Evolutionary conservation across 371 early-diverging fungal species (phyloP), one percentile per base, ranked within the genome.

Genomic region (Actinomortierella wolfii): DNA sequence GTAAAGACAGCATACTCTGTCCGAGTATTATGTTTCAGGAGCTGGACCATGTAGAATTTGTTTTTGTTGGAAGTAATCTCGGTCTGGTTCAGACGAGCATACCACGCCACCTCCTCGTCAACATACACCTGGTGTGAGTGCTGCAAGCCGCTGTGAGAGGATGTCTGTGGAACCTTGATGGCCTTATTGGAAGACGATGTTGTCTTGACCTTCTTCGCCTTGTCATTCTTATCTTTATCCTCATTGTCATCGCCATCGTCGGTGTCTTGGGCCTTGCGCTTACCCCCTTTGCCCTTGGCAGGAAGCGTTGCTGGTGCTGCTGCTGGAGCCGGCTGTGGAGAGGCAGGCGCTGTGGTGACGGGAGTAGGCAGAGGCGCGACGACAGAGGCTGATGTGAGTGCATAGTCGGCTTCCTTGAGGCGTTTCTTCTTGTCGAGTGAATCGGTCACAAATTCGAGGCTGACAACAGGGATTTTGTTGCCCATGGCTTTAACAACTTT

Each of bases 31-130:
- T 77, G 67, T 21, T 74, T 54, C 14, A 87, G 63, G 17, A 88
- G 69, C 61, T 88, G 88, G 57, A 87, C 77, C 54, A 84, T 49
- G 64, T 83, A 88, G 53, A 86, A 88, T 67, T 88, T 88, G 80
- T 88, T 88, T 78, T 83, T 86, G 76, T 88, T 88, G 24, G 39
- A 54, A n/a, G 59, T 57, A 55, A 88, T 83, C 50, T 88, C 76
- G 28, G 88, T 87, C 58, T 86, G 86, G 63, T 87, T 88, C 57
- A 88, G 66, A 63, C 84, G 76, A 17, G 79, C 81, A 56, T 88
- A 82, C 78, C 80, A 84, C 9, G 77, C 75, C 14, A 64, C 62
- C 9, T 64, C 78, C 25, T 42, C 49, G 21, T 81, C 82, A 17
- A 69, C 60, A 28, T 74, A 81, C 17, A 82, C 82, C 20, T 69